Percentiles rank a stretch among this genome's conserved stretches.
Conservation (phyloP, 2,329 filamentous ascomycete genomes). For the Allantophomopsis cytisporea region DNA sequence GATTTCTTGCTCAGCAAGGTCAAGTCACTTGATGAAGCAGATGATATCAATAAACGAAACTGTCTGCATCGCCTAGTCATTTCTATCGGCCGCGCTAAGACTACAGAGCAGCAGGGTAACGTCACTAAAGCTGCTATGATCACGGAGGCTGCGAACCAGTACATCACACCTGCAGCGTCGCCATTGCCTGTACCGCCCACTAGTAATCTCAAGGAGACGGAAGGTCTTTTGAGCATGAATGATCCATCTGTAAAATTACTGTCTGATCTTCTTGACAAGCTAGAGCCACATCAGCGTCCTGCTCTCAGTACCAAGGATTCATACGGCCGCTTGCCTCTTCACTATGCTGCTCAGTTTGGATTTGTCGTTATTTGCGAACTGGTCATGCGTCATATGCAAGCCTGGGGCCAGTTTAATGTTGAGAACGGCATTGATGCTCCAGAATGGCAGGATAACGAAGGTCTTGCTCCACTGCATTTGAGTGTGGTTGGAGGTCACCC, state of each 20-base stretch:
- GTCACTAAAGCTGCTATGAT: slow-evolving; percentile 18
- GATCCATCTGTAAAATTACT: slow-evolving; percentile 66
- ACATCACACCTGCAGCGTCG: slow-evolving; percentile 66
- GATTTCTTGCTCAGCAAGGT: slow-evolving; percentile 55
- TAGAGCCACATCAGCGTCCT: slow-evolving; percentile 52
- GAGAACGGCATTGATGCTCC: slow-evolving; percentile 75
- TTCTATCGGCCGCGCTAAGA: slow-evolving; percentile 66
- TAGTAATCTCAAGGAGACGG: slow-evolving; percentile 52
- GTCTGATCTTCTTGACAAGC: slow-evolving; percentile 46
- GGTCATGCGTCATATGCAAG: slow-evolving; percentile 77
- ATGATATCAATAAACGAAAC: slow-evolving; percentile 90
- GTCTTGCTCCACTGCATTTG: slow-evolving; percentile 81
- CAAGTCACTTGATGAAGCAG: slow-evolving; percentile 64
- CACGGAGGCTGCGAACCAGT: slow-evolving; percentile 31
- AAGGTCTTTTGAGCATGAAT: slow-evolving; percentile 49
- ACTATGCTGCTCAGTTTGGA: slow-evolving; percentile 91
- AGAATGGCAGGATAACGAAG: slow-evolving; percentile 86
- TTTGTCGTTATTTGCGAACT: slow-evolving; percentile 83
- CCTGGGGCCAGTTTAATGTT: slow-evolving; percentile 78
- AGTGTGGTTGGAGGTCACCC: slow-evolving; percentile 86
- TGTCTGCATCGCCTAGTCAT: slow-evolving; percentile 89
- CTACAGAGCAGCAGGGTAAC: slow-evolving; percentile 23
- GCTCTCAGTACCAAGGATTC: slow-evolving; percentile 60
- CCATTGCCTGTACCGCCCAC: slow-evolving; percentile 47
- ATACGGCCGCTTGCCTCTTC: slow-evolving; percentile 73